These are phyloP conservation scores for Pseudogymnoascus sp. DNA, from an alignment of 2,329 filamentous ascomycete genomes.

Conservation along the genomic window DNA sequence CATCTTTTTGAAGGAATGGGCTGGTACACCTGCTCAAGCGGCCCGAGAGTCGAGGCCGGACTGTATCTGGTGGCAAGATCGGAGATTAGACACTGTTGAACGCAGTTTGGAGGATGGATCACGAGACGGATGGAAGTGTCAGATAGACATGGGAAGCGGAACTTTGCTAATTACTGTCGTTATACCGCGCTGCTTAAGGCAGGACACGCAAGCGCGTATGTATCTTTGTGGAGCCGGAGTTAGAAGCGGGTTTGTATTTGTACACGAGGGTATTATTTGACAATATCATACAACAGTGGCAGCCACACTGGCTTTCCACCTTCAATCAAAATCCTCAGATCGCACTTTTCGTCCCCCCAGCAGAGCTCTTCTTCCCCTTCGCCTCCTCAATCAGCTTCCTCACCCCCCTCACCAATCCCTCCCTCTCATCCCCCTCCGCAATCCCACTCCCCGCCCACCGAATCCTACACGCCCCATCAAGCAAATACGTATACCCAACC, in stretches of 20 bases:
- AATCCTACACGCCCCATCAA: constrained; percentile 82
- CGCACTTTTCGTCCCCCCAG: constrained; percentile 7
- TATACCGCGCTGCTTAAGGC: not conserved
- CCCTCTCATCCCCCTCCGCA: constrained; percentile 56
- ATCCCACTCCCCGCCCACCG: constrained; percentile 84
- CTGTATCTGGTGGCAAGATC: not conserved
- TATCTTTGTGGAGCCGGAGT: not conserved
- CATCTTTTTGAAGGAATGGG: not conserved
- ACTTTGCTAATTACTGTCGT: constrained; percentile 2
- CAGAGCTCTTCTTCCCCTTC: constrained; percentile 27
- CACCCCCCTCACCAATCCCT: constrained; percentile 57
- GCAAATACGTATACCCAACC: constrained; percentile 77
- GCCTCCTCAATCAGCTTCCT: constrained; percentile 53
- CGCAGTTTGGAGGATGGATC: not conserved
- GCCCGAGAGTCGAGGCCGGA: not conserved
- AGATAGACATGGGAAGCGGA: constrained; percentile 2
- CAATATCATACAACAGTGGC: constrained; percentile 2
- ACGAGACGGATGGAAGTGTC: not conserved
- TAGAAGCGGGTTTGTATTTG: constrained; percentile 5
- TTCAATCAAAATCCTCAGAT: constrained; percentile 3
- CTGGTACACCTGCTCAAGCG: not conserved
- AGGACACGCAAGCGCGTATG: not conserved
- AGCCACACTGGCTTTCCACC: not conserved
- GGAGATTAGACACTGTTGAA: not conserved
- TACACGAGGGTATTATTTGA: constrained; percentile 4